Evolutionary conservation across 2,329 filamentous ascomycete genomes (phyloP).

Genomic region (Calonectria pseudoreteaudii): DNA sequence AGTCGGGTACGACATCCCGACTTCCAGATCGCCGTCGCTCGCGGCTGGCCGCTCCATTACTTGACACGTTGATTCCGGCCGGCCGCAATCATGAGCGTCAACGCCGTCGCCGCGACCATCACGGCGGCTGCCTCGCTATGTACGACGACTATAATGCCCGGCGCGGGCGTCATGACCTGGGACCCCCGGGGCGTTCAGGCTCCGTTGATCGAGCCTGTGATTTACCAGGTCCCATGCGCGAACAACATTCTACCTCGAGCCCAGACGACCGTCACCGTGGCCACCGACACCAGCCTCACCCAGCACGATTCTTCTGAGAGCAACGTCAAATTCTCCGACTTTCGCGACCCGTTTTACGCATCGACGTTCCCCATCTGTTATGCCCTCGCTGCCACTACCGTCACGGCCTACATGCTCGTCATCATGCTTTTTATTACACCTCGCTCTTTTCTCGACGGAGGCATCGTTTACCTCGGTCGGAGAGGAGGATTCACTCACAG

Average conservation of each 20-base stretch:
- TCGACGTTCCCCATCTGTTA: slow-evolving; percentile 95
- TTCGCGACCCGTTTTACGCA: slow-evolving; percentile 90
- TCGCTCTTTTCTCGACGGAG: slow-evolving; percentile 91
- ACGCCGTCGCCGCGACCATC: slow-evolving; percentile 40
- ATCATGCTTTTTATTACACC: slow-evolving; percentile 95
- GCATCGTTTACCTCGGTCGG: slow-evolving; percentile 82
- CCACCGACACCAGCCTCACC: slow-evolving; percentile 50
- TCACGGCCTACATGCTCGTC: slow-evolving; percentile 91
- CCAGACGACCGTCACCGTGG: slow-evolving; percentile 51
- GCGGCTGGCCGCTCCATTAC: slow-evolving; percentile 42
- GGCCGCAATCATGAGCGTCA: slow-evolving; percentile 42
- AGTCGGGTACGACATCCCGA: slow-evolving; percentile 27
- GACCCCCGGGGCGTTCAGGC: slow-evolving; percentile 62
- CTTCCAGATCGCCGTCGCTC: slow-evolving; percentile 38
- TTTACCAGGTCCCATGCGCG: slow-evolving; percentile 60
- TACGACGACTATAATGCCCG: slow-evolving; percentile 57
- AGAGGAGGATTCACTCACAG: slow-evolving; percentile 89
- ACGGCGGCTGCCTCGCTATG: slow-evolving; percentile 50
- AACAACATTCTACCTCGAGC: slow-evolving; percentile 38
- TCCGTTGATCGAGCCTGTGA: slow-evolving; percentile 68
- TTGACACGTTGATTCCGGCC: slow-evolving; percentile 35
- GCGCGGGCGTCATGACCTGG: slow-evolving; percentile 61
- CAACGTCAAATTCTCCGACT: slow-evolving; percentile 67
- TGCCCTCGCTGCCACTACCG: slow-evolving; percentile 89
- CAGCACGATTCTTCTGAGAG: slow-evolving; percentile 45